phyloP scores from a whole-genome alignment of 805 yeast genomes.

The Isabelozyma pseudorhagii region DNA sequence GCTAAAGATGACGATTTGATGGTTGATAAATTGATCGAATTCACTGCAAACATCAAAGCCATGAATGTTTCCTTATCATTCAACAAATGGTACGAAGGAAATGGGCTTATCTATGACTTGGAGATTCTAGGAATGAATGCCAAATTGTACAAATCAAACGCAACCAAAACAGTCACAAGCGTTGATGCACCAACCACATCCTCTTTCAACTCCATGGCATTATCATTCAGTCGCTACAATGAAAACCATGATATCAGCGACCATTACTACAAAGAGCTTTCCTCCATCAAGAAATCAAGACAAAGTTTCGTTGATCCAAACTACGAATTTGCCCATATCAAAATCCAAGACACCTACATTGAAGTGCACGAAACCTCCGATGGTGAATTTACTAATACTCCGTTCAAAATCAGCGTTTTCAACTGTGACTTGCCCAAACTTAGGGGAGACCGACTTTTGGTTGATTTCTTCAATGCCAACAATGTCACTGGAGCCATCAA shows the following conservation, averaged over 20 bases:
- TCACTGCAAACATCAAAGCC: slow-evolving; percentile 38
- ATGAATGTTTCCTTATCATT: slow-evolving; percentile 47
- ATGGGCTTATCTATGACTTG: slow-evolving; percentile 48
- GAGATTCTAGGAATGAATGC: slow-evolving; percentile 50
- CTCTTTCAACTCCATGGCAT: slow-evolving; percentile 10
- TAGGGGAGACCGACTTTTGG: slow-evolving; percentile 53
- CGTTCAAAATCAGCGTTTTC: slow-evolving; percentile 54
- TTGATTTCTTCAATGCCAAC: slow-evolving; percentile 68
- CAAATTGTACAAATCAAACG: slow-evolving; percentile 10
- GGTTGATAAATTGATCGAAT: slow-evolving; percentile 9
- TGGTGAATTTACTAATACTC: slow-evolving; percentile 8
- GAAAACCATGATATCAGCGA: slow-evolving; percentile 30
- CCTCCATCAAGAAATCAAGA: slow-evolving; percentile 2
- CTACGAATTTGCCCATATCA: slow-evolving; percentile 35
- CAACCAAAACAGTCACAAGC: not conserved
- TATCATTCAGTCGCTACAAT: slow-evolving; percentile 19
- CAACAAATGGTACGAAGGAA: slow-evolving; percentile 54
- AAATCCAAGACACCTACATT: slow-evolving; percentile 51
- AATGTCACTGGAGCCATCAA: slow-evolving; percentile 73
- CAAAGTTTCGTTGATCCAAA: slow-evolving; percentile 23
- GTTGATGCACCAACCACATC: not conserved
- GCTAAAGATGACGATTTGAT: slow-evolving; percentile 2
- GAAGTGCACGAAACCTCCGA: slow-evolving; percentile 27
- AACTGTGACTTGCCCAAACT: slow-evolving; percentile 63
- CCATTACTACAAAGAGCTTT: slow-evolving; percentile 17